Base-by-base conservation (phyloP, 345 rosid genomes). In the Raphanus sativus region DNA sequence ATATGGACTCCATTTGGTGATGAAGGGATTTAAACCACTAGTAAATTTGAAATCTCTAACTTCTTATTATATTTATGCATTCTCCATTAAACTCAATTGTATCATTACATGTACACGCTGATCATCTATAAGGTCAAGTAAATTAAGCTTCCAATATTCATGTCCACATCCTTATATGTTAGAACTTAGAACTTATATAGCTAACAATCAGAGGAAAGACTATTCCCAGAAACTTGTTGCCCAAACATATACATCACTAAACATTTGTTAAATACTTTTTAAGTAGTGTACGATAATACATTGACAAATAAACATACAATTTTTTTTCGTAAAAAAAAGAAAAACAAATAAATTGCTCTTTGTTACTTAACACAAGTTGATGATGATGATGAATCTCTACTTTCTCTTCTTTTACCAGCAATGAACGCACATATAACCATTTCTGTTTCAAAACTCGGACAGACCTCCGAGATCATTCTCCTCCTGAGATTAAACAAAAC, bases 1-100 rank as follows among this genome's bases (percentile, higher is more conserved):
- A 88, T 80, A 80, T 90, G 89, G 97, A 90, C 92, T 87, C 94
- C 83, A 81, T 88, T 28, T 86, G 96, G 97, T 86, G 16, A 50
- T 50, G 86, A 89, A 81, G 73, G 30, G 21, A 67, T 62, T 61
- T 69, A 73, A 17, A 58, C 17, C 52, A 67, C 59, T 55, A 73
- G n/a, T 40, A 60, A 7, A 73, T 36, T 50, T 79, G 61, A 54
- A 50, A 40, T 21, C 17, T 28, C 60, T 58, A 16, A 79, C 74
- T 36, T 16, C 58, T 60, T 68, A 13, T 62, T n/a, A 13, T n/a
- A n/a, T 17, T 60, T 67, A 67, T 67, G 70, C 62, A 52, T 25
- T 34, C 26, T 54, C 59, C 38, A 62, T 52, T 36, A 36, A 52
- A 4, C 45, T 54, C 38, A 79, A 73, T 63, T 77, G 65, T 77